phyloP scores from a whole-genome alignment of 495 filamentous ascomycete species.

The Penicillium ucsense region DNA sequence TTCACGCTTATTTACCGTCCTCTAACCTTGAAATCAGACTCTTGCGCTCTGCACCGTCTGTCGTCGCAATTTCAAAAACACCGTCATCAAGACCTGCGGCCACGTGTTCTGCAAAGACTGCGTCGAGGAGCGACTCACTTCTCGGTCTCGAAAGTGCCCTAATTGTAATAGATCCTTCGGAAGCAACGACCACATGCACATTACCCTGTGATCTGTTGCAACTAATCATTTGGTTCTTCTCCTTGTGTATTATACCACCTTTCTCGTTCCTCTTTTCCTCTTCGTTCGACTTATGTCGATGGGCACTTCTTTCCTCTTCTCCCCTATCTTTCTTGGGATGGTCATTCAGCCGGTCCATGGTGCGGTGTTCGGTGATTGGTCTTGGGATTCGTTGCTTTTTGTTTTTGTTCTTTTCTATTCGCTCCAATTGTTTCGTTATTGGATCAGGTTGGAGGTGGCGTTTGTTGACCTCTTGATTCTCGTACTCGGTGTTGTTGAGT shows the following conservation, averaged over 20 bases:
- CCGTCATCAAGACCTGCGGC: constrained; percentile 84
- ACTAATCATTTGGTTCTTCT: constrained; percentile 2
- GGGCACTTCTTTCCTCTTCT: constrained; percentile 1
- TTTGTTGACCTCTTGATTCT: constrained; percentile 15
- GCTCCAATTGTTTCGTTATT: constrained; percentile 3
- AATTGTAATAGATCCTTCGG: constrained; percentile 87
- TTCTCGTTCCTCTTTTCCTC: constrained; percentile 11
- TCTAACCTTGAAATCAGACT: constrained; percentile 38
- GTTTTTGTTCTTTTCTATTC: too few relatives aligned
- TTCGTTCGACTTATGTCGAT: constrained; percentile 7
- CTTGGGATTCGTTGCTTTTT: constrained; percentile 8
- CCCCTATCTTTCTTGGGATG: constrained; percentile 11
- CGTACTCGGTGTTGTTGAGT: constrained; percentile 11
- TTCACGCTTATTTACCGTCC: constrained; percentile 24
- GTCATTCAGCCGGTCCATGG: constrained; percentile 28
- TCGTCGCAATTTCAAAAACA: constrained; percentile 84
- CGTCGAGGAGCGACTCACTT: constrained; percentile 73
- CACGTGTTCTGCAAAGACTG: constrained; percentile 91
- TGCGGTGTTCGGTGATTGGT: constrained; percentile 32
- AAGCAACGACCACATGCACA: constrained; percentile 71
- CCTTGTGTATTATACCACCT: constrained; percentile 31
- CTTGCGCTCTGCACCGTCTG: constrained; percentile 88
- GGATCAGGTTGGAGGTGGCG: constrained; percentile 30
- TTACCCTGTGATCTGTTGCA: constrained; percentile 35
- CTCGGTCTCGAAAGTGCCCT: constrained; percentile 89